Evolutionary conservation across 345 rosid species (phyloP), one percentile per base, ranked within the genome.

Genomic region (Rhizophora apiculata): DNA sequence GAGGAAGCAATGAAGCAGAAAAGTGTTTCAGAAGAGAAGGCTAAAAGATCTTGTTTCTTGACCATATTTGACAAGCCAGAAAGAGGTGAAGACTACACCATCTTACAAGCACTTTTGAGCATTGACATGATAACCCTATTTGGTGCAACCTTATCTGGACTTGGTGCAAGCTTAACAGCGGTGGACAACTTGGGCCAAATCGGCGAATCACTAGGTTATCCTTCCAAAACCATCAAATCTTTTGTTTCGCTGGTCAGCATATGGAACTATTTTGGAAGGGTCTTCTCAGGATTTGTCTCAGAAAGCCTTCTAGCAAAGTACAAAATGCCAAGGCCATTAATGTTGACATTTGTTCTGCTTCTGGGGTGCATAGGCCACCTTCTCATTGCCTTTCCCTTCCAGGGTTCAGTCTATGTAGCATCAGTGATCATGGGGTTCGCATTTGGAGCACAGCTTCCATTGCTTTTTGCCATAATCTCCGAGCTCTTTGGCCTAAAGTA

Each of bases 51-150:
- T 68, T 87, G 93, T 78, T 87, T 88, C 58, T 53, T 76, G 55
- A 77, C 81, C 51, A 78, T 86, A 31, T 86, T 70, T 68, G 67
- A 80, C 34, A 87, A 81, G 30, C 98, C 96, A 0, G 64, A 82
- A 7, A 84, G 96, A 78, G 98, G 98, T 11, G 95, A 90, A 63
- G 95, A 93, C 78, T 93, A 90, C 90, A 93, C 91, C 15, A 90
- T 90, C 60, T 68, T 93, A 26, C 98, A 93, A 76, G 96, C 96
- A 32, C 79, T 92, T 53, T 60, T 84, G 0, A 92, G 96, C 82
- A 34, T 78, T 0, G 98, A 93, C 78, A 93, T 90, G 96, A 60
- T 85, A 26, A 80, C 81, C 31, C 56, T 90, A 19, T 90, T 88
- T 61, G 46, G 82, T 0, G 89, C 96, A 0, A 88, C 96, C 21